phyloP scores from a whole-genome alignment of 2,329 filamentous ascomycete species.

The Aspergillus clavatus region DNA sequence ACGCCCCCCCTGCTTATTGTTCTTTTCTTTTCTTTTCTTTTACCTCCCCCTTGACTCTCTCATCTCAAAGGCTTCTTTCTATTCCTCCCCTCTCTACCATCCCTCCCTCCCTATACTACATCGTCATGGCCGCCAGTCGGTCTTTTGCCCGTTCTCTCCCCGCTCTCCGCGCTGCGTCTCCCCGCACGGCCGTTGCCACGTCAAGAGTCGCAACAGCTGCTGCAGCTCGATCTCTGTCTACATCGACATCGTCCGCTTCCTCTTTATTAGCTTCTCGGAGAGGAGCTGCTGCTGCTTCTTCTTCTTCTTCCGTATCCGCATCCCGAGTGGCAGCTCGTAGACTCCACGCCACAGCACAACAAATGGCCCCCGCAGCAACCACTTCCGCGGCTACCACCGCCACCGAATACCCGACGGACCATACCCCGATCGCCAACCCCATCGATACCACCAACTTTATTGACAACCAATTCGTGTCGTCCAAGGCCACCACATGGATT shows the following conservation, averaged over 20 bases:
- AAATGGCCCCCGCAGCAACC: slow-evolving; percentile 47
- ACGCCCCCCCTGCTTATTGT: no score
- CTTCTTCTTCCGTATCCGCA: no score
- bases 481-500: slow-evolving; percentile 58
- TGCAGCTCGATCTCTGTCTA: slow-evolving; percentile 23
- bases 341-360: slow-evolving; percentile 53
- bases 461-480: slow-evolving; percentile 58
- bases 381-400: slow-evolving; percentile 47
- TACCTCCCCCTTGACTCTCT: not conserved
- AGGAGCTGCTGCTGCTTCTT: slow-evolving; percentile 12
- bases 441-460: slow-evolving; percentile 60
- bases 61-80: not conserved
- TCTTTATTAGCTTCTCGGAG: slow-evolving; percentile 15
- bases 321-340: slow-evolving; percentile 26
- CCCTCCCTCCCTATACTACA: not conserved
- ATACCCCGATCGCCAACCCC: slow-evolving; percentile 52
- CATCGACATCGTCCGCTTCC: slow-evolving; percentile 18
- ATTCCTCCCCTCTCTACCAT: not conserved
- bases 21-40: not conserved
- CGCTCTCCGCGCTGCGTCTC: slow-evolving; percentile 34
- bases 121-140: slow-evolving; percentile 36
- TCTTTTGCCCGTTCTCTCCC: slow-evolving; percentile 35
- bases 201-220: slow-evolving; percentile 21
- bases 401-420: slow-evolving; percentile 52
- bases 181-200: slow-evolving; percentile 30